Conservation (phyloP, 495 filamentous ascomycete genomes). For the Jackrogersella multiformis region DNA sequence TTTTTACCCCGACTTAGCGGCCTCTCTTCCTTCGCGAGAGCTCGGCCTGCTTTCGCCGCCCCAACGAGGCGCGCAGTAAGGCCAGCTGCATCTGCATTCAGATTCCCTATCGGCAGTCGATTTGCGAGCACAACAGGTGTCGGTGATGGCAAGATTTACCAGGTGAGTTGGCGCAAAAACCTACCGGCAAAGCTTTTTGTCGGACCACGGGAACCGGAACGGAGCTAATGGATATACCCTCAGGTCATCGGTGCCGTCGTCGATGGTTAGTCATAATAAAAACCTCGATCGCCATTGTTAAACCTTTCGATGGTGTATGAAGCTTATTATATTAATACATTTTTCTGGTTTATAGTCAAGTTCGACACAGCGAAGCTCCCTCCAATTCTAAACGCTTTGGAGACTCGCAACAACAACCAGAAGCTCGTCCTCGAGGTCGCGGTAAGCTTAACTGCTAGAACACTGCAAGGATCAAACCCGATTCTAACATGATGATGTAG, state of each 20-base stretch:
- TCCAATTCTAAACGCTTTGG: constrained; percentile 96
- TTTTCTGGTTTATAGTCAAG: constrained; percentile 65
- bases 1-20: constrained; percentile 64
- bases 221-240: constrained; percentile 63
- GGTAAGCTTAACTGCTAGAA: constrained; percentile 66
- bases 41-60: constrained; percentile 75
- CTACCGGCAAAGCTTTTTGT: constrained; percentile 60
- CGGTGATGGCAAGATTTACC: constrained; percentile 84
- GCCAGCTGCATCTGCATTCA: constrained; percentile 69
- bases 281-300: not conserved
- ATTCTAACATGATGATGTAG: constrained; percentile 63
- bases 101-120: constrained; percentile 68
- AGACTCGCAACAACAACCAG: constrained; percentile 88
- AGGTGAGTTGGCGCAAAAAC: constrained; percentile 62
- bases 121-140: constrained; percentile 73
- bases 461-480: constrained; percentile 19
- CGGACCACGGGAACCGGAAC: constrained; percentile 53
- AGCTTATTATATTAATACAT: constrained; percentile 18
- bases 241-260: constrained; percentile 78
- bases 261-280: constrained; percentile 73
- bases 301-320: not conserved
- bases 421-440: constrained; percentile 97
- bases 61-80: constrained; percentile 72
- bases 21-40: constrained; percentile 82
- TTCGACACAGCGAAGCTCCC: constrained; percentile 95